Conservation (phyloP, 345 rosid species). For the Microthlaspi erraticum region DNA sequence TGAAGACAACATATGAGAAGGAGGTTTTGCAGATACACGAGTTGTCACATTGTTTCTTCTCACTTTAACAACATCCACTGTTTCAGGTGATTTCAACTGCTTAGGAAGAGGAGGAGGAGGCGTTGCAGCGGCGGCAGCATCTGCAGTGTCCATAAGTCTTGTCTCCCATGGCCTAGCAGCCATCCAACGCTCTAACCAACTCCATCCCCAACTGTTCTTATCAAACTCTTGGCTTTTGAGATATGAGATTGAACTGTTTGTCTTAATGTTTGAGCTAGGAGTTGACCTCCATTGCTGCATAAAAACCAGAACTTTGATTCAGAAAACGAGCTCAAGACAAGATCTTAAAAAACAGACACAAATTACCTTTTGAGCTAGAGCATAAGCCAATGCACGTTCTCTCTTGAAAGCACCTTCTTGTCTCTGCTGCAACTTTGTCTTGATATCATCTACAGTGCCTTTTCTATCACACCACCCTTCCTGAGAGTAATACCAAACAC, state of each 20-base stretch:
- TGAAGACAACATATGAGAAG: constrained; percentile 54
- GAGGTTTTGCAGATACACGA: constrained; percentile 77
- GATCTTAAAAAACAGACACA: neutral
- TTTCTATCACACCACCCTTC: constrained; percentile 96
- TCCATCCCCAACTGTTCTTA: constrained; percentile 90
- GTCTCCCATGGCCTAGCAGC: constrained; percentile 98
- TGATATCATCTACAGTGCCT: constrained; percentile 83
- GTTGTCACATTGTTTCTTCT: constrained; percentile 81
- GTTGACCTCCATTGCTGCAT: constrained; percentile 76
- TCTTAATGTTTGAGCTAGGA: constrained; percentile 45
- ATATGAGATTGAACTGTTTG: constrained; percentile 44
- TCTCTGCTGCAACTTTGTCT: constrained; percentile 75
- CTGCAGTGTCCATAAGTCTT: constrained; percentile 65
- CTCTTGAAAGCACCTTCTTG: constrained; percentile 92
- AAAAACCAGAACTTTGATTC: neutral
- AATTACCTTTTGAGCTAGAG: constrained; percentile 83
- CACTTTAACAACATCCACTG: constrained; percentile 49
- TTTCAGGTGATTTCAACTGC: constrained; percentile 58
- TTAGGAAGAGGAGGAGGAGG: constrained; percentile 53
- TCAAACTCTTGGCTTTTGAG: constrained; percentile 69
- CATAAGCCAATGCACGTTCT: constrained; percentile 91
- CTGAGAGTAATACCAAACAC: constrained; percentile 46
- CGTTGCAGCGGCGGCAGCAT: constrained; percentile 43
- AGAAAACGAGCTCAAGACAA: neutral
- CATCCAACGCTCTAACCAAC: constrained; percentile 99